These are phyloP conservation scores for Erythrobasidium yunnanense DNA, from an alignment of 768 basidiomycete genomes.

Conservation along the genomic window DNA sequence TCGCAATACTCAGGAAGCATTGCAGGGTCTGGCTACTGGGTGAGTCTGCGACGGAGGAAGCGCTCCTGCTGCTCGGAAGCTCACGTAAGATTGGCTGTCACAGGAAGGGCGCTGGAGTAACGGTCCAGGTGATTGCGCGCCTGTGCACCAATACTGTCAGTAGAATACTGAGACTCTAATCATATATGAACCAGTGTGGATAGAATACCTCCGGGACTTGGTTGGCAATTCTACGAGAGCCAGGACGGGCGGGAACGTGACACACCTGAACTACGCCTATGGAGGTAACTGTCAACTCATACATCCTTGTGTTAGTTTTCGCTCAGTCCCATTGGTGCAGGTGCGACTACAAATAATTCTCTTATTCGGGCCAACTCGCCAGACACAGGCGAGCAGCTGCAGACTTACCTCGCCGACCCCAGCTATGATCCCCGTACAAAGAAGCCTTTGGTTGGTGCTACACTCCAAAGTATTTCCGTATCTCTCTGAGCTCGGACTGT, in stretches of 20 bases:
- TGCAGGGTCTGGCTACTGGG: slow-evolving; percentile 3
- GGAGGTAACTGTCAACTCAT: background rate
- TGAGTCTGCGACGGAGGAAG: too few species aligned
- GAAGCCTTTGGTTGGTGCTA: slow-evolving; percentile 1
- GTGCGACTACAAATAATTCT: background rate
- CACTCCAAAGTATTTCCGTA: too few species aligned
- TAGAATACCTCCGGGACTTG: slow-evolving; percentile 3
- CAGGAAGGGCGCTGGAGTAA: slow-evolving; percentile 14
- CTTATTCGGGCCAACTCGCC: background rate
- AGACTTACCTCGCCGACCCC: background rate
- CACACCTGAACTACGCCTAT: slow-evolving; percentile 16
- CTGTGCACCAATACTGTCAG: too few species aligned
- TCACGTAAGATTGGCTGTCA: background rate
- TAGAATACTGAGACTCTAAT: too few species aligned
- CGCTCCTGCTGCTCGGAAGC: too few species aligned
- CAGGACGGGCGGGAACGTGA: background rate
- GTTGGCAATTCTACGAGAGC: background rate
- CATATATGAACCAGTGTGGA: too few species aligned
- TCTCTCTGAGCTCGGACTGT: too few species aligned
- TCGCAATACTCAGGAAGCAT: background rate
- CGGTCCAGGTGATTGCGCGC: background rate
- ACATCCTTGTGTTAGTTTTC: background rate
- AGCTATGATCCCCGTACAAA: background rate
- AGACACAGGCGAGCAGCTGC: slow-evolving; percentile 4
- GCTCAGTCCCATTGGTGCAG: background rate